Evolutionary conservation across 192 early-diverging fungal genomes (phyloP).

Genomic region (Lunasporangiospora selenospora): DNA sequence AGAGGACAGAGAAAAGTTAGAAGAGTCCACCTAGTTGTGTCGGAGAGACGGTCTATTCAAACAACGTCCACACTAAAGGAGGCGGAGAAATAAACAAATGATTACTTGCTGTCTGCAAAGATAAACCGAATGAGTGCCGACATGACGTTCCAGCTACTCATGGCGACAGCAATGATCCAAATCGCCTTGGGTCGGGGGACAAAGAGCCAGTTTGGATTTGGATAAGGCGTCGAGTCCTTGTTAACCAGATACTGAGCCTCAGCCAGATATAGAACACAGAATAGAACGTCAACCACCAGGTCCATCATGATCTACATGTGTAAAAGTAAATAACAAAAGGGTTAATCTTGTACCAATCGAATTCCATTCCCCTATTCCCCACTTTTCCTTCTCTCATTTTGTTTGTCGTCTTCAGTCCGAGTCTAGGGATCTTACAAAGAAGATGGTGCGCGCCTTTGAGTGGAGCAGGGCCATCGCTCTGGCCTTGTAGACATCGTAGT

Average conservation of each 20-base stretch:
- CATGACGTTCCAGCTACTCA: constrained; percentile 49
- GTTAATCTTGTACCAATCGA: no score
- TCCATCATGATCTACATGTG: constrained; percentile 60
- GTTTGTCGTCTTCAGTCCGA: no score
- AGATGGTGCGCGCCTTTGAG: constrained; percentile 34
- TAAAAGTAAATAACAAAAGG: no score
- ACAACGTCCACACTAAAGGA: no score
- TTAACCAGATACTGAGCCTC: constrained; percentile 53
- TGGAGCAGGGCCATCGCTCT: constrained; percentile 27
- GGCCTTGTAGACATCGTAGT: constrained; percentile 41
- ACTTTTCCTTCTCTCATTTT: no score
- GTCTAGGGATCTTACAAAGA: constrained; percentile 46
- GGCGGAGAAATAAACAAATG: no score
- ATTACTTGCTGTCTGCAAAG: constrained; percentile 41
- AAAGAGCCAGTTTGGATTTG: constrained; percentile 60
- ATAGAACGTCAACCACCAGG: constrained; percentile 58
- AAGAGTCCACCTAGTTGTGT: not conserved
- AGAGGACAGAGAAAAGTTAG: not conserved
- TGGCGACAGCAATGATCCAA: constrained; percentile 48
- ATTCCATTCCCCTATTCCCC: no score
- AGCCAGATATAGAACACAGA: constrained; percentile 66
- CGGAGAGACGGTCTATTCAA: not conserved
- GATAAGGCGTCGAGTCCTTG: constrained; percentile 28
- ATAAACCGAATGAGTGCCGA: constrained; percentile 39
- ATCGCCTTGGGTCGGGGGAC: constrained; percentile 52